These are phyloP conservation scores for Liquidambar formosana DNA, from an alignment of 164 flowering plant species.

Conservation along the genomic window DNA sequence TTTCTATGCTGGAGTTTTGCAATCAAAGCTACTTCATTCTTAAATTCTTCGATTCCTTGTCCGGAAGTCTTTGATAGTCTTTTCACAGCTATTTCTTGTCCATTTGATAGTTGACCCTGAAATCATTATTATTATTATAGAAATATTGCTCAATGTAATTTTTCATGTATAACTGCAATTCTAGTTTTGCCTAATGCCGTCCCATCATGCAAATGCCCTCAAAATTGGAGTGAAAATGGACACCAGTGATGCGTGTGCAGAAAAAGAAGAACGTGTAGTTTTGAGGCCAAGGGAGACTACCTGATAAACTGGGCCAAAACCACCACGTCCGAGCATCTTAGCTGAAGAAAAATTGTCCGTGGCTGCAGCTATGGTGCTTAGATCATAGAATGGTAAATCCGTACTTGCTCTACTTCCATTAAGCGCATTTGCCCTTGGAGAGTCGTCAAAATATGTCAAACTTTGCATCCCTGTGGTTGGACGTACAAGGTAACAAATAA, in stretches of 20 bases:
- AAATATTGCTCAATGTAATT: neutral
- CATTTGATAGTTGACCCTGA: slow-evolving; percentile 35
- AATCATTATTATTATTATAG: neutral
- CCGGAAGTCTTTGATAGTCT: slow-evolving; percentile 32
- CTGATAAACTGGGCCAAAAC: slow-evolving; percentile 52
- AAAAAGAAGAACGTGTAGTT: too few relatives aligned
- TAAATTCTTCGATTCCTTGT: slow-evolving; percentile 45
- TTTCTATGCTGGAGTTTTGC: slow-evolving; percentile 49
- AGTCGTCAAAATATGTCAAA: neutral
- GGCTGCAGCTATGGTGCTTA: slow-evolving; percentile 30
- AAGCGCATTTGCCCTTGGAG: neutral
- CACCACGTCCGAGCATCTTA: slow-evolving; percentile 55
- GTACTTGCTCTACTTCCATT: slow-evolving; percentile 10
- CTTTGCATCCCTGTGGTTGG: too few relatives aligned
- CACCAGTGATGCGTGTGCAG: neutral
- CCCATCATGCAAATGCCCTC: neutral
- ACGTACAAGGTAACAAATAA: too few relatives aligned
- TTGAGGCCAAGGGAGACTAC: slow-evolving; percentile 5
- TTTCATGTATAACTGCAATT: neutral
- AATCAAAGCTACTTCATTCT: slow-evolving; percentile 37
- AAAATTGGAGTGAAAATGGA: too few relatives aligned
- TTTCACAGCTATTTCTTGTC: slow-evolving; percentile 47
- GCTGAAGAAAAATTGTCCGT: slow-evolving; percentile 38
- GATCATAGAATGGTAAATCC: slow-evolving; percentile 28
- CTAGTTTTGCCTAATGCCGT: neutral